These are phyloP conservation scores for Fusarium sambucinum DNA, from an alignment of 2,329 filamentous ascomycete genomes.

Conservation along the genomic window DNA sequence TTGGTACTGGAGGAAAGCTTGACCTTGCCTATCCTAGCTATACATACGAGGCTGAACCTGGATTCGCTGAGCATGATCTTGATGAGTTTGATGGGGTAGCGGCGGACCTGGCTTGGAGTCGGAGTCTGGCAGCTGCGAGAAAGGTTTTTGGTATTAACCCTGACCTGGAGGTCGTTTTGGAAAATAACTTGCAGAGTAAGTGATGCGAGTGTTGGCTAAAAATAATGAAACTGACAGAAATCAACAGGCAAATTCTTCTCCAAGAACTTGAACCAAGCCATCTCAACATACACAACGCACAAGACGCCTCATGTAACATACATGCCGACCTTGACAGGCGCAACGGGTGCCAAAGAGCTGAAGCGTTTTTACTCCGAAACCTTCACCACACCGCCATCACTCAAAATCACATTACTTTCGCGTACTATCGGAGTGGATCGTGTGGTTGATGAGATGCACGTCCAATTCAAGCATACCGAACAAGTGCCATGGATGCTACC, in stretches of 20 bases:
- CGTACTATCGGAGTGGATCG: constrained; percentile 74
- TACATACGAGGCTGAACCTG: constrained; percentile 64
- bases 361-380: constrained; percentile 73
- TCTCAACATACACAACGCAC: constrained; percentile 71
- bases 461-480: constrained; percentile 68
- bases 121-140: constrained; percentile 70
- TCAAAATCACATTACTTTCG: constrained; percentile 70
- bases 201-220: accelerated
- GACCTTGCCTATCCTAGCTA: constrained; percentile 56
- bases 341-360: constrained; percentile 69
- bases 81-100: constrained; percentile 75
- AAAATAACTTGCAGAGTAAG: constrained; percentile 72
- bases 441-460: constrained; percentile 73
- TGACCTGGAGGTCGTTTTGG: constrained; percentile 73
- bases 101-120: constrained; percentile 76
- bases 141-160: constrained; percentile 73
- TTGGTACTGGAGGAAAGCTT: constrained; percentile 54
- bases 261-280: constrained; percentile 68
- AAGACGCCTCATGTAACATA: constrained; percentile 76
- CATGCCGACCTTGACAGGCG: constrained; percentile 73
- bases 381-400: constrained; percentile 73
- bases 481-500: constrained; percentile 72
- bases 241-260: constrained; percentile 65
- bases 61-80: constrained; percentile 78
- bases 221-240: neutral